Conservation (phyloP, 768 basidiomycete genomes). For the Cubamyces lactineus region DNA sequence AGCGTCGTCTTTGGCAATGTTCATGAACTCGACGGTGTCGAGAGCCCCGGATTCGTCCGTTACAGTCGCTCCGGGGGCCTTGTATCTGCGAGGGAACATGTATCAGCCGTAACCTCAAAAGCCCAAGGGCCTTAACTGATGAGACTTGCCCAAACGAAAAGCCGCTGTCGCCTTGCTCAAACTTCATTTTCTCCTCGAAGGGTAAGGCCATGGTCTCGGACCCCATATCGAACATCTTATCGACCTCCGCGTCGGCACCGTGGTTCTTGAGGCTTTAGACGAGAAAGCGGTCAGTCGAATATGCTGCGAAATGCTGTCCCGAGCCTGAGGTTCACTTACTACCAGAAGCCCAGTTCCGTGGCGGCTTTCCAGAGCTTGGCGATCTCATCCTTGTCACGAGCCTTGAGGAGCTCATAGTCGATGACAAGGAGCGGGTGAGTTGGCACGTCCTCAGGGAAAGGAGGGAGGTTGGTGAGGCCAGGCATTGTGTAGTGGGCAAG, state of each 20-base stretch:
- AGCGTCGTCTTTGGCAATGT: constrained; percentile 42
- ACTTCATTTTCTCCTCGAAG: constrained; percentile 46
- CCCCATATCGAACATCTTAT: constrained; percentile 47
- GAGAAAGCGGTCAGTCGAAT: not conserved
- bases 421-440: constrained; percentile 51
- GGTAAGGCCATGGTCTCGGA: constrained; percentile 45
- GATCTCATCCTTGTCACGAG: constrained; percentile 41
- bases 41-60: constrained; percentile 37
- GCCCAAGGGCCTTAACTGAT: too few species aligned
- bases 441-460: constrained; percentile 48
- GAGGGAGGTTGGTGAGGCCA: constrained; percentile 35
- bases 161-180: constrained; percentile 47
- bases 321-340: constrained; percentile 43
- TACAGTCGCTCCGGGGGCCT: constrained; percentile 37
- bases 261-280: constrained; percentile 47
- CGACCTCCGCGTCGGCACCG: constrained; percentile 40
- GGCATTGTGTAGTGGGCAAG: too few species aligned
- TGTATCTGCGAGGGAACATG: constrained; percentile 29
- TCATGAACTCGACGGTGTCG: constrained; percentile 42
- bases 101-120: not conserved
- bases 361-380: constrained; percentile 51
- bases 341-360: constrained; percentile 56
- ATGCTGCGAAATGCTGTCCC: not conserved
- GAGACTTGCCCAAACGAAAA: constrained; percentile 41
- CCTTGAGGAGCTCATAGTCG: constrained; percentile 44